Conservation (phyloP, 1,284 basidiomycete species). For the Athelia psychrophila region DNA sequence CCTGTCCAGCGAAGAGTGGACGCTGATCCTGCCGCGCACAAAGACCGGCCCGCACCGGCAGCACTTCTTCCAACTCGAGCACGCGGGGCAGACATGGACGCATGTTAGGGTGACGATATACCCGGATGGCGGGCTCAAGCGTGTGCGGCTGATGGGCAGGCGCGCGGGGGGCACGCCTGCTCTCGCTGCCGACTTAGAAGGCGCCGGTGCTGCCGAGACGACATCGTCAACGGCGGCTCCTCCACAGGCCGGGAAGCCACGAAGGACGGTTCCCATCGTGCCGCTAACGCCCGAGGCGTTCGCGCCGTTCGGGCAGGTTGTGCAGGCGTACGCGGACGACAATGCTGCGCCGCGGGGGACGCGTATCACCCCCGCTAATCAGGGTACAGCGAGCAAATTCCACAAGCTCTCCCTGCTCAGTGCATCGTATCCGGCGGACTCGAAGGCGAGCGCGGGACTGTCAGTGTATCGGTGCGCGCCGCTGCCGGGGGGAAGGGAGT, state of each 20-base stretch:
- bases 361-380: conserved; percentile 79
- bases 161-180: conserved; percentile 29
- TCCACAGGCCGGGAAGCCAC: conserved; percentile 1
- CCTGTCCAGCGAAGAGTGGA: conserved; percentile 62
- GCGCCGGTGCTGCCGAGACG: conserved; percentile 3
- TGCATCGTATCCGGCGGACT: conserved; percentile 58
- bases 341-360: conserved; percentile 64
- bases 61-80: conserved; percentile 81
- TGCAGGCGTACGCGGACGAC: conserved; percentile 78
- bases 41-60: conserved; percentile 89
- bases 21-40: conserved; percentile 68
- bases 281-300: conserved; percentile 84
- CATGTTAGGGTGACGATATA: conserved; percentile 90
- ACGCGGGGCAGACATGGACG: conserved; percentile 55
- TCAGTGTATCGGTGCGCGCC: conserved; percentile 77
- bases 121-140: conserved; percentile 96
- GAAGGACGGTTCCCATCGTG: conserved; percentile 53
- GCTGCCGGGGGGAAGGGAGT: conserved; percentile 45
- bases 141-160: conserved; percentile 80
- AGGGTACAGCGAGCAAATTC: conserved; percentile 86
- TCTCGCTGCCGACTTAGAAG: conserved; percentile 3
- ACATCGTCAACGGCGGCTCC: conserved; percentile 2
- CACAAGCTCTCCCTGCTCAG: conserved; percentile 76
- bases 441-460: conserved; percentile 58
- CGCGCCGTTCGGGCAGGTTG: conserved; percentile 79